A percentile compares a stretch with the other conserved stretches of the same genome.
Conservation (phyloP, 1,284 basidiomycete genomes). For the Heimioporus retisporus region DNA sequence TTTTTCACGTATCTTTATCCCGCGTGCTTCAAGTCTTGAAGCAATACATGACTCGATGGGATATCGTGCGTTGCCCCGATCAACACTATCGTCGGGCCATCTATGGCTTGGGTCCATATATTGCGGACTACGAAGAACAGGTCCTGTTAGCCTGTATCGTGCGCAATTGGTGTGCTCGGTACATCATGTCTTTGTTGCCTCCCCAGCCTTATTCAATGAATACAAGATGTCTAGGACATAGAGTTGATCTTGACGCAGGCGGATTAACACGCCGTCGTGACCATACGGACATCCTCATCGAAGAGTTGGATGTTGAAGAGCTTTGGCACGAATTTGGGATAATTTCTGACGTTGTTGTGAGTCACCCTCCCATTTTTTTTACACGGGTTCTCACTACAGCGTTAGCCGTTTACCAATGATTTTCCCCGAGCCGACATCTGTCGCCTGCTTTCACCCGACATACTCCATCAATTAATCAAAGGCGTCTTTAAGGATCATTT, state of each 20-base stretch:
- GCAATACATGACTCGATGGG: slow-evolving; percentile 20
- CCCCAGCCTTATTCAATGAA: not conserved
- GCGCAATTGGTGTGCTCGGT: slow-evolving; percentile 30
- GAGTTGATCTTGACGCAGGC: not conserved
- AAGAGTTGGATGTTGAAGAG: not conserved
- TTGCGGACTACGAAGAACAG: slow-evolving; percentile 38
- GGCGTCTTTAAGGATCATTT: slow-evolving; percentile 1
- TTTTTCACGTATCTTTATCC: slow-evolving; percentile 23
- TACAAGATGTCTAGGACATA: not conserved
- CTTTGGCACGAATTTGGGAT: not conserved
- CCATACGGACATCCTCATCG: not conserved
- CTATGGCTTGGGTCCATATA: slow-evolving; percentile 30
- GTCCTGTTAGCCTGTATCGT: slow-evolving; percentile 27
- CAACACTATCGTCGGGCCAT: slow-evolving; percentile 20
- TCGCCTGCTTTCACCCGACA: not conserved
- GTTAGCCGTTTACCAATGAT: not conserved
- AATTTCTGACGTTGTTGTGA: too few relatives aligned
- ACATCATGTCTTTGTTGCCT: not conserved
- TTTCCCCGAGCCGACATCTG: not conserved
- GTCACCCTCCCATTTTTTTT: too few relatives aligned
- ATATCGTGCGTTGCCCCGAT: slow-evolving; percentile 21
- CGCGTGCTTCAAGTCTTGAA: slow-evolving; percentile 17
- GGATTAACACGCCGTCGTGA: not conserved
- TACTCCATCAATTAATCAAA: slow-evolving; percentile 2
- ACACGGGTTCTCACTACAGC: too few relatives aligned